These are phyloP conservation scores for Lantana camara DNA, from an alignment of 257 asterid species.

Conservation along the genomic window DNA sequence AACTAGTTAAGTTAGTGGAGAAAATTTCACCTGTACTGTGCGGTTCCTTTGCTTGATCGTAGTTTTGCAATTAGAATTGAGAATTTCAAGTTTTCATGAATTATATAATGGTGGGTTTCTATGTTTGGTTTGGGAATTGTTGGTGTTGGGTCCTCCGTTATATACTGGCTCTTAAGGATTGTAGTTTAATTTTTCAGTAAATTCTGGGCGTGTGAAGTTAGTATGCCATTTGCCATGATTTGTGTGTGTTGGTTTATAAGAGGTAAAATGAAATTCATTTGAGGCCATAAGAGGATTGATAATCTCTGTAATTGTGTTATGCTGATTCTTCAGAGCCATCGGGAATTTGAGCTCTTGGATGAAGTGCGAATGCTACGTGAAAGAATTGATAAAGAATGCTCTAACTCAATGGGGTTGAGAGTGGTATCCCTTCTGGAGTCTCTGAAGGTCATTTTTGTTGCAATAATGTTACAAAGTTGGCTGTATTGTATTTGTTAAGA, in stretches of 20 bases:
- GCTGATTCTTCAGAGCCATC: conserved; percentile 26
- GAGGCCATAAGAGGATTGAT: neutral
- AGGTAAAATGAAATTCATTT: conserved; percentile 6
- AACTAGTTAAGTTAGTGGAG: conserved; percentile 1
- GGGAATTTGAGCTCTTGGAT: conserved; percentile 32
- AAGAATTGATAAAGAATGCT: conserved; percentile 25
- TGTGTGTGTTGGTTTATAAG: conserved; percentile 1
- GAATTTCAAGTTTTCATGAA: conserved; percentile 11
- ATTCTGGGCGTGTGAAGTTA: neutral
- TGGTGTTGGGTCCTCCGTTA: neutral
- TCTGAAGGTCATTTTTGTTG: conserved; percentile 43
- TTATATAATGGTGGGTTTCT: neutral
- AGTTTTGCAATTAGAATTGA: neutral
- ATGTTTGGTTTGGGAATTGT: conserved; percentile 16
- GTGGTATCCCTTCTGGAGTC: conserved; percentile 42
- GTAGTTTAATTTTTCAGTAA: neutral
- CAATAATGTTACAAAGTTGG: neutral
- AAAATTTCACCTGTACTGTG: neutral
- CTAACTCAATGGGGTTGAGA: conserved; percentile 34
- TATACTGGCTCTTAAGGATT: neutral
- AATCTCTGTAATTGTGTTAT: neutral
- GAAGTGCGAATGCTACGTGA: conserved; percentile 42
- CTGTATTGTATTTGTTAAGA: neutral
- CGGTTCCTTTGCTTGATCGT: neutral
- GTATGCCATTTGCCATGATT: conserved; percentile 11